Base-by-base conservation (phyloP, 2,329 filamentous ascomycete species). In the Monilinia fructigena region DNA sequence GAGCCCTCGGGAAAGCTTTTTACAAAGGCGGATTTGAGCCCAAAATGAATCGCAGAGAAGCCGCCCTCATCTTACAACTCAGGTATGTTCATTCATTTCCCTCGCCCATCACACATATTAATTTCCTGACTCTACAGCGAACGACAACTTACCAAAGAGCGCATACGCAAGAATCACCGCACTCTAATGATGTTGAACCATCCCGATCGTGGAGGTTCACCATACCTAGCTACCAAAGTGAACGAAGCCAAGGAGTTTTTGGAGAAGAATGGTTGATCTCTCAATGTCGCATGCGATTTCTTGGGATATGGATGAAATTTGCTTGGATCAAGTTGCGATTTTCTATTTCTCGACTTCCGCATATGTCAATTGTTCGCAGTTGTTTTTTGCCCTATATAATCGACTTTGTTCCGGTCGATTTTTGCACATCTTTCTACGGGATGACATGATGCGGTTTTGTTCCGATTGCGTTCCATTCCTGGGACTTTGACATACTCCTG, bases 1-100 rank as follows among this genome's bases (percentile, higher is more conserved):
- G 90, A 71, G 89, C 90, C 47, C 82, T 97, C 73, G 95, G 95
- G 74, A 93, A 93, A 79, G 88, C 93, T 53, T 99, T 93, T 77
- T 98, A 97, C 85, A 99, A 98, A 80, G 95, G 95, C 72, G 95
- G 95, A n/a, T 99, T 99, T 77, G 95, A 99, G 81, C 83, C 88
- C 68, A 91, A 90, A 79, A 99, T 99, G 94, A 97, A 88, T 78
- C 87, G 90, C 78, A 88, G 90, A 78, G 95, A 99, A 80, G 95
- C 95, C 28, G 85, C 93, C 5, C 81, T 99, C 73, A 97, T 99
- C 68, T 82, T 99, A 59, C 91, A 95, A 71, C 88, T 98, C 69
- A 91, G 88, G 94, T 97, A 86, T 59, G 80, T 72, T 14, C n/a
- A 38, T 35, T 23, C 47, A 3, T 18, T 16, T 4, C 14, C 16